These are phyloP conservation scores for Lonicera japonica DNA, from an alignment of 129 eudicot species.

Conservation along the genomic window DNA sequence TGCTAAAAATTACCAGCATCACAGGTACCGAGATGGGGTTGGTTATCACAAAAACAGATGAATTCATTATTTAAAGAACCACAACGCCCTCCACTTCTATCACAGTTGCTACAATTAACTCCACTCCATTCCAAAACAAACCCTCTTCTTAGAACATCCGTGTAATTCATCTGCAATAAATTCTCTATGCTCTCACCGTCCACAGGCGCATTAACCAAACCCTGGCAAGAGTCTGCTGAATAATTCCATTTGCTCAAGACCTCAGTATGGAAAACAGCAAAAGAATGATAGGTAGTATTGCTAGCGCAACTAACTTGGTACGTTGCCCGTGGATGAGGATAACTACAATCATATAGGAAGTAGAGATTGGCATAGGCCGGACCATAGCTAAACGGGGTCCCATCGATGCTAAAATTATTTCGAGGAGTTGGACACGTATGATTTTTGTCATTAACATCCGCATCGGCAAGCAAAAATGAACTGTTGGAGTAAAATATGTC, in stretches of 20 bases:
- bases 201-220: slow-evolving; percentile 44
- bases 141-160: slow-evolving; percentile 45
- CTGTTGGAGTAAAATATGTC: slow-evolving; percentile 35
- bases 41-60: slow-evolving; percentile 10
- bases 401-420: slow-evolving; percentile 38
- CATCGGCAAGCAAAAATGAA: slow-evolving; percentile 27
- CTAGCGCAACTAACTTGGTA: slow-evolving; percentile 37
- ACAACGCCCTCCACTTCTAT: slow-evolving; percentile 26
- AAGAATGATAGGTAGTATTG: slow-evolving; percentile 25
- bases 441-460: slow-evolving; percentile 21
- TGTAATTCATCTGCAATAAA: slow-evolving; percentile 36
- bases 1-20: slow-evolving; percentile 4
- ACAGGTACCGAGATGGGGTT: slow-evolving; percentile 4
- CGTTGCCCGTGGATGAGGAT: slow-evolving; percentile 8
- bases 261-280: slow-evolving; percentile 51
- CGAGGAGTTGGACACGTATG: slow-evolving; percentile 45
- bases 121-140: slow-evolving; percentile 54
- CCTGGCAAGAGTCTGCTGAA: slow-evolving; percentile 30
- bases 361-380: slow-evolving; percentile 21
- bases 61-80: slow-evolving; percentile 15
- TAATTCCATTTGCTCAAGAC: slow-evolving; percentile 31
- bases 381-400: slow-evolving; percentile 35
- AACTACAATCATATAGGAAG: slow-evolving; percentile 45
- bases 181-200: slow-evolving; percentile 17
- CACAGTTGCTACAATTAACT: slow-evolving; percentile 39